These are phyloP conservation scores for Acanthamoeba polyphaga DNA, from an alignment of 208 protist genomes.

Conservation along the genomic window DNA sequence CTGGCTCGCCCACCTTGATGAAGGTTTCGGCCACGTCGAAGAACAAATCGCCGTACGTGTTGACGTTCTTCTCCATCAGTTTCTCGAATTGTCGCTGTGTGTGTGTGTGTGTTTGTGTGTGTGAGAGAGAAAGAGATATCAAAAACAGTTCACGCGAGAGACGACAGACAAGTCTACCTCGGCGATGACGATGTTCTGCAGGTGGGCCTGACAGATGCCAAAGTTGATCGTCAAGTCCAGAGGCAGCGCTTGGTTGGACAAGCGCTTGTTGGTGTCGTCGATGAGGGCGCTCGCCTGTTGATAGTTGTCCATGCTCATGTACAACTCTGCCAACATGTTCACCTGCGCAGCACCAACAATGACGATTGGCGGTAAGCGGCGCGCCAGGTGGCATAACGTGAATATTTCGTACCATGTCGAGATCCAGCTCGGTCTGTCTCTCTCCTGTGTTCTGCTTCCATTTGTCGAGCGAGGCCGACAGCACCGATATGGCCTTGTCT, in stretches of 20 bases:
- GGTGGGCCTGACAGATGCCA: slow-evolving; percentile 75
- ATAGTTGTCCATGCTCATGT: slow-evolving; percentile 66
- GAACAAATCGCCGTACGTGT: slow-evolving; percentile 73
- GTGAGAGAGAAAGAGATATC: not conserved
- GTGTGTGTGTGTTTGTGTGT: not conserved
- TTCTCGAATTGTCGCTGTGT: slow-evolving; percentile 76
- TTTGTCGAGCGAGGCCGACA: slow-evolving; percentile 42
- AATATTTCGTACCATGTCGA: slow-evolving; percentile 42
- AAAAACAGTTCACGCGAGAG: not conserved
- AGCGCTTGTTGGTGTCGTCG: slow-evolving; percentile 8
- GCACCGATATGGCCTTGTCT: slow-evolving; percentile 47
- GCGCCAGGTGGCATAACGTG: not conserved
- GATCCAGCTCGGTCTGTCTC: slow-evolving; percentile 21
- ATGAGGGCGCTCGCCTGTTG: slow-evolving; percentile 47
- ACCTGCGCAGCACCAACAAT: not conserved
- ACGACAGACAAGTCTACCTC: slow-evolving; percentile 19
- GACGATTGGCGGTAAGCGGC: not conserved
- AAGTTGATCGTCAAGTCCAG: slow-evolving; percentile 76
- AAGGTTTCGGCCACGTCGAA: slow-evolving; percentile 80
- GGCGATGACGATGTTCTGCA: slow-evolving; percentile 52
- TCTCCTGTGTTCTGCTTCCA: slow-evolving; percentile 5
- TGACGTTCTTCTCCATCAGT: slow-evolving; percentile 50
- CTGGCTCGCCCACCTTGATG: slow-evolving; percentile 19
- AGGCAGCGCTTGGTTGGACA: slow-evolving; percentile 63
- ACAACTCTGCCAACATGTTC: slow-evolving; percentile 79